A percentile compares a stretch with the other conserved stretches of the same genome.
These are phyloP conservation scores for Erodium trifolium DNA, from an alignment of 441 rosid genomes.

Conservation along the genomic window DNA sequence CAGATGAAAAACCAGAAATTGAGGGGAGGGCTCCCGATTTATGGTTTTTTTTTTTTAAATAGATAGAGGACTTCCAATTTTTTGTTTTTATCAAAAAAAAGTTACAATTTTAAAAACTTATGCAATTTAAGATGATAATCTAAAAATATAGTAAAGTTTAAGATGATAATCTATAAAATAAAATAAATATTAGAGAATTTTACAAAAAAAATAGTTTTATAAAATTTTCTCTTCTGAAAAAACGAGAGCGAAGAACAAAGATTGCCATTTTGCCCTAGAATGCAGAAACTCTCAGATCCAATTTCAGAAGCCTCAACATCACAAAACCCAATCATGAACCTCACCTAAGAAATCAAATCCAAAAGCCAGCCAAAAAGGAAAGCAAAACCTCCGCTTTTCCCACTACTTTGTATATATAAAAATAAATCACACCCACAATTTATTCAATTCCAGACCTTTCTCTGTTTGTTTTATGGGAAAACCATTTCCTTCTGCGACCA, in stretches of 20 bases:
- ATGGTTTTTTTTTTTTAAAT: too few species aligned
- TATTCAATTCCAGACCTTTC: background rate
- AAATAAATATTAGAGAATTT: too few species aligned
- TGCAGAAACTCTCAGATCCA: background rate
- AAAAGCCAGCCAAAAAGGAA: background rate
- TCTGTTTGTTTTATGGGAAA: constrained; percentile 43
- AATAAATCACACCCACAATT: background rate
- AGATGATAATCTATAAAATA: too few species aligned
- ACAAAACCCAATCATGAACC: background rate
- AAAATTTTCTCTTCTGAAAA: too few species aligned
- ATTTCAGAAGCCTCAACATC: background rate
- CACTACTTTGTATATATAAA: background rate
- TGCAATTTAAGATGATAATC: too few species aligned
- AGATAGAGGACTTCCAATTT: too few species aligned
- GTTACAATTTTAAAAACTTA: too few species aligned
- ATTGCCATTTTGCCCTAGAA: background rate
- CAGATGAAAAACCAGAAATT: too few species aligned
- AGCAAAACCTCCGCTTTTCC: background rate
- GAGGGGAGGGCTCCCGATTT: too few species aligned
- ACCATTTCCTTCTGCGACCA: constrained; percentile 31
- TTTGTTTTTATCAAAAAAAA: too few species aligned
- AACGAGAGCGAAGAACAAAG: background rate
- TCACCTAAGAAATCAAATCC: background rate
- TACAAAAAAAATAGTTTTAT: too few species aligned
- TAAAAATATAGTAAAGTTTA: too few species aligned